phyloP scores from a whole-genome alignment of 805 yeast species.

The Yamadazyma kitorensis region DNA sequence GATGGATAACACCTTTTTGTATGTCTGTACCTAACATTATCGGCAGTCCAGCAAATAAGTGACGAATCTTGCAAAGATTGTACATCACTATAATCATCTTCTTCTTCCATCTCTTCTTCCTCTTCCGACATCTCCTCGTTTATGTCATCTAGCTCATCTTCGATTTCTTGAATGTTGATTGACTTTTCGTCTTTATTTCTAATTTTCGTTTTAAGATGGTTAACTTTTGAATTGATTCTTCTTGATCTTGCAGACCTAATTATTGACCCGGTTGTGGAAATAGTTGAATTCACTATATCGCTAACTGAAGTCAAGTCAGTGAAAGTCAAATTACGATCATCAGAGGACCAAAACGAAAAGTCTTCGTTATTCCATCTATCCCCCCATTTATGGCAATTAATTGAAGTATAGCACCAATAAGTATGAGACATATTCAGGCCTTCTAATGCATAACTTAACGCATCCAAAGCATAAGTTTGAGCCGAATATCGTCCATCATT shows the following conservation, averaged over 20 bases:
- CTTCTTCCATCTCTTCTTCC: slow-evolving; percentile 3
- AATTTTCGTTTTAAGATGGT: slow-evolving; percentile 10
- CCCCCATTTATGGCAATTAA: slow-evolving; percentile 80
- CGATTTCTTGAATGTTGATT: slow-evolving; percentile 6
- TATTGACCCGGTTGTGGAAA: slow-evolving; percentile 11
- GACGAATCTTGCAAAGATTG: slow-evolving; percentile 20
- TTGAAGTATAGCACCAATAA: slow-evolving; percentile 79
- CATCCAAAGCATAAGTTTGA: slow-evolving; percentile 84
- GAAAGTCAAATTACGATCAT: slow-evolving; percentile 41
- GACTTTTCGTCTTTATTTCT: slow-evolving; percentile 4
- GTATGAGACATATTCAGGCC: slow-evolving; percentile 69
- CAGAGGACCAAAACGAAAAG: slow-evolving; percentile 79
- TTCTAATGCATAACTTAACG: slow-evolving; percentile 75
- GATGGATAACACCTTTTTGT: slow-evolving; percentile 35
- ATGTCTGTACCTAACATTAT: slow-evolving; percentile 24
- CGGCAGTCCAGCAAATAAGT: slow-evolving; percentile 21
- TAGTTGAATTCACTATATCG: slow-evolving; percentile 11
- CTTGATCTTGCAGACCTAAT: slow-evolving; percentile 9
- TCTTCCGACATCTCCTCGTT: slow-evolving; percentile 1
- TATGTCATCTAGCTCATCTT: slow-evolving; percentile 3
- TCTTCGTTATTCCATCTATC: slow-evolving; percentile 95
- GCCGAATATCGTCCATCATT: slow-evolving; percentile 61
- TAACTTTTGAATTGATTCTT: slow-evolving; percentile 8
- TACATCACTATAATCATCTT: slow-evolving; percentile 15
- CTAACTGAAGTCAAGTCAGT: slow-evolving; percentile 13